Conservation (phyloP, 352 stramenopile species). For the Globisporangium carolinianum region DNA sequence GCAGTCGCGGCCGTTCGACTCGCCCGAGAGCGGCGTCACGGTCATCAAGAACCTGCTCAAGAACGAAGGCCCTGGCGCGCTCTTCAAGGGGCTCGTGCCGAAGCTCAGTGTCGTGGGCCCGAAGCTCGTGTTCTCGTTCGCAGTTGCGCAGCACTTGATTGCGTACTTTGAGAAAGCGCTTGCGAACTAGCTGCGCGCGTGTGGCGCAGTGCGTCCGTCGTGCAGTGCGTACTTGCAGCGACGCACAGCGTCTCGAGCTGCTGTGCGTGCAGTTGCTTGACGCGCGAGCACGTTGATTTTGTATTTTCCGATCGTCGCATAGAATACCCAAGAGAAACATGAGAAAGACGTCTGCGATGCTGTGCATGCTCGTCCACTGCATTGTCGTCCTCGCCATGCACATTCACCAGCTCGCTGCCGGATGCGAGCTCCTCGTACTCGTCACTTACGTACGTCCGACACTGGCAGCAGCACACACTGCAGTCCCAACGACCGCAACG, state of each 20-base stretch:
- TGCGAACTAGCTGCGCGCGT: neutral
- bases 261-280: neutral
- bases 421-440: neutral
- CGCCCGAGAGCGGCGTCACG: conserved; percentile 84
- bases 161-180: conserved; percentile 90
- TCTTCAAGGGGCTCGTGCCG: conserved; percentile 94
- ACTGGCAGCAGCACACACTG: conserved; percentile 1
- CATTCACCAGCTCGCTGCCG: neutral
- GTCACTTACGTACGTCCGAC: neutral
- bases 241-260: too few species aligned
- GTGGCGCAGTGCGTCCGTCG: too few species aligned
- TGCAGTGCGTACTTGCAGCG: too few species aligned
- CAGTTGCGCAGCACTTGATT: conserved; percentile 93
- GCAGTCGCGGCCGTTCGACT: conserved; percentile 92
- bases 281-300: conserved; percentile 13
- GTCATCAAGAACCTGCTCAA: conserved; percentile 92
- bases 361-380: conserved; percentile 3
- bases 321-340: conserved; percentile 6
- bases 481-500: conserved; percentile 1
- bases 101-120: conserved; percentile 94
- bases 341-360: conserved; percentile 4
- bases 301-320: conserved; percentile 7
- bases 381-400: too few species aligned
- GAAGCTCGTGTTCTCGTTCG: conserved; percentile 96
- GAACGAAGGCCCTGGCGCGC: conserved; percentile 84